Percentiles rank a stretch among this genome's conserved stretches.
Conservation (phyloP, 495 filamentous ascomycete genomes). For the Terfezia claveryi region DNA sequence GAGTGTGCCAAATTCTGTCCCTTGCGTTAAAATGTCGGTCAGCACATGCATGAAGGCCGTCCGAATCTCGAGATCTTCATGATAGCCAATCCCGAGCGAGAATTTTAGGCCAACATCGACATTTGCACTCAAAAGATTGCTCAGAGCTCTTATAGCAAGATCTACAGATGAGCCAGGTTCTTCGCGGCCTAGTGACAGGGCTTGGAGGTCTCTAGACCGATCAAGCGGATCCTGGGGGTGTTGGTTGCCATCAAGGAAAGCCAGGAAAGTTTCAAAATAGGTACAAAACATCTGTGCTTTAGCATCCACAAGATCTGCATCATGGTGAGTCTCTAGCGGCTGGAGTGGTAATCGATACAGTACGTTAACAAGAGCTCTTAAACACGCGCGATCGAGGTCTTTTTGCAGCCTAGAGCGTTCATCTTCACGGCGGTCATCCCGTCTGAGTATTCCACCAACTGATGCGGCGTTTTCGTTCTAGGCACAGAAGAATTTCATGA, state of each 20-base stretch:
- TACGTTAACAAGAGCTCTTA: conserved; percentile 36
- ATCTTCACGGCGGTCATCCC: conserved; percentile 17
- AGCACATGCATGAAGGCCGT: conserved; percentile 46
- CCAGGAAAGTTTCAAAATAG: conserved; percentile 43
- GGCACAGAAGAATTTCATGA: too few species aligned
- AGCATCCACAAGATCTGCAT: conserved; percentile 38
- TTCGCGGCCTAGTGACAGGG: conserved; percentile 22
- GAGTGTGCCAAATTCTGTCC: conserved; percentile 42
- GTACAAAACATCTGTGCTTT: conserved; percentile 42
- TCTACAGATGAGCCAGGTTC: conserved; percentile 31
- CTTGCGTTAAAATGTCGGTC: conserved; percentile 43
- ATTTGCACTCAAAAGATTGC: conserved; percentile 43
- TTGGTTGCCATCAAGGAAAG: conserved; percentile 34
- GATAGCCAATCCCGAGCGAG: conserved; percentile 40
- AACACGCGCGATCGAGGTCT: conserved; percentile 40
- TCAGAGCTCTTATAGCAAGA: conserved; percentile 39
- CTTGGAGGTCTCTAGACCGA: conserved; percentile 20
- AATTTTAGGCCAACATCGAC: conserved; percentile 47
- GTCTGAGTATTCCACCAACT: background rate
- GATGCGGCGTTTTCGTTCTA: too few species aligned
- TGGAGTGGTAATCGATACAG: conserved; percentile 41
- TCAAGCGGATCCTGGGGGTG: conserved; percentile 20
- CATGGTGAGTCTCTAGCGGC: conserved; percentile 36
- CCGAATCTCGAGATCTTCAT: conserved; percentile 41
- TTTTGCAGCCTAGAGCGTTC: conserved; percentile 32